Evolutionary conservation across 169 alveolate genomes (phyloP).

Genomic region (Cryptosporidium sp.): DNA sequence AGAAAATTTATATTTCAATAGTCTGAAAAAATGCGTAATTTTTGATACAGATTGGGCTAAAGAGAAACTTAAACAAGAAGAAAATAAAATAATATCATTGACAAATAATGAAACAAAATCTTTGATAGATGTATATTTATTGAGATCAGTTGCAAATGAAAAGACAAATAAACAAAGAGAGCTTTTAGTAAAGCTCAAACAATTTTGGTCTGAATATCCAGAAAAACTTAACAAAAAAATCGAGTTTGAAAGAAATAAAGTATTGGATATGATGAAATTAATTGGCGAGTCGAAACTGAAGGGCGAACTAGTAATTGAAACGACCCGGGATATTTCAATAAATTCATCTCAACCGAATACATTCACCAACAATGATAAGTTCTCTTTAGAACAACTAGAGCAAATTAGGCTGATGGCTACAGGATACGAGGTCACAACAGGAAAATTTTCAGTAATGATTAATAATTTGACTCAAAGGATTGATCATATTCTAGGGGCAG

Average conservation of each 20-base stretch:
- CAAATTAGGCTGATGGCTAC: conserved; percentile 34
- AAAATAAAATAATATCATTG: background rate
- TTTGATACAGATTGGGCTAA: conserved; percentile 63
- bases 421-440: conserved; percentile 31
- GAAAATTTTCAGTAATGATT: conserved; percentile 29
- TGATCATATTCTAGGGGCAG: conserved; percentile 43
- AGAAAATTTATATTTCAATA: conserved; percentile 32
- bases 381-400: conserved; percentile 1
- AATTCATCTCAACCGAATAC: background rate
- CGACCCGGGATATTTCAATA: background rate
- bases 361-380: background rate
- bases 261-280: background rate
- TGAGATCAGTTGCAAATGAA: conserved; percentile 59
- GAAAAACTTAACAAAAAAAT: background rate
- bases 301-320: background rate
- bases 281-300: background rate
- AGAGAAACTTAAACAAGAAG: conserved; percentile 43
- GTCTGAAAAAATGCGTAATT: conserved; percentile 53
- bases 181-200: conserved; percentile 26
- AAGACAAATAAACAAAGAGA: conserved; percentile 43
- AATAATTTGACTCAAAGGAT: conserved; percentile 45
- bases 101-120: conserved; percentile 48
- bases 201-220: conserved; percentile 55
- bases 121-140: conserved; percentile 28
- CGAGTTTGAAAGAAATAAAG: conserved; percentile 4